These are phyloP conservation scores for Hypoxylon lenormandii DNA, from an alignment of 495 filamentous ascomycete species.

Conservation along the genomic window DNA sequence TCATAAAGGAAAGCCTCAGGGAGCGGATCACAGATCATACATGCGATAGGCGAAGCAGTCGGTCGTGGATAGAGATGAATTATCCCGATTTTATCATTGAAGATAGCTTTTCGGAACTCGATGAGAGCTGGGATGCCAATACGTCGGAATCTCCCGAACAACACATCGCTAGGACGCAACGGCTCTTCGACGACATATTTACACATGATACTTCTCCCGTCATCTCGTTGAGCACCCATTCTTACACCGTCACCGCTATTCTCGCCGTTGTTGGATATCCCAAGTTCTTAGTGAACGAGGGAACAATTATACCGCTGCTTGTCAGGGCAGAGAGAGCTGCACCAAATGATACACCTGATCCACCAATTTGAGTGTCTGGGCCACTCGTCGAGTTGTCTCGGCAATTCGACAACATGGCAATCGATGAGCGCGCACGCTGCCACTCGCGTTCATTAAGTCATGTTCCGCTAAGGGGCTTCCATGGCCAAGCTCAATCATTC, in stretches of 20 bases:
- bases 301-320: slow-evolving; percentile 46
- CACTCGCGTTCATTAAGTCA: not conserved
- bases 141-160: slow-evolving; percentile 46
- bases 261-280: slow-evolving; percentile 35
- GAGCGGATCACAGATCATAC: slow-evolving; percentile 80
- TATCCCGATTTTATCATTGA: slow-evolving; percentile 74
- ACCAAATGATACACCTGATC: not conserved
- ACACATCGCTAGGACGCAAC: slow-evolving; percentile 41
- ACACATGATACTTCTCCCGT: slow-evolving; percentile 38
- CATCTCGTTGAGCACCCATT: slow-evolving; percentile 48
- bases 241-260: slow-evolving; percentile 43
- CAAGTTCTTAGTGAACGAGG: slow-evolving; percentile 41
- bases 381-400: no score
- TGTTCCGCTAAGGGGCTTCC: not conserved
- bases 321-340: slow-evolving; percentile 41
- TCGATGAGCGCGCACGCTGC: no score
- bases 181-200: slow-evolving; percentile 49
- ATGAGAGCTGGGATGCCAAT: slow-evolving; percentile 67
- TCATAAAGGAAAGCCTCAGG: slow-evolving; percentile 75
- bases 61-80: slow-evolving; percentile 64
- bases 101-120: slow-evolving; percentile 69
- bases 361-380: not conserved
- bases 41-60: slow-evolving; percentile 74
- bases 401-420: no score
- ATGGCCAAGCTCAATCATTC: slow-evolving; percentile 1